These are phyloP conservation scores for Obelidium mucronatum DNA, from an alignment of 192 early-diverging fungal genomes.

Conservation along the genomic window DNA sequence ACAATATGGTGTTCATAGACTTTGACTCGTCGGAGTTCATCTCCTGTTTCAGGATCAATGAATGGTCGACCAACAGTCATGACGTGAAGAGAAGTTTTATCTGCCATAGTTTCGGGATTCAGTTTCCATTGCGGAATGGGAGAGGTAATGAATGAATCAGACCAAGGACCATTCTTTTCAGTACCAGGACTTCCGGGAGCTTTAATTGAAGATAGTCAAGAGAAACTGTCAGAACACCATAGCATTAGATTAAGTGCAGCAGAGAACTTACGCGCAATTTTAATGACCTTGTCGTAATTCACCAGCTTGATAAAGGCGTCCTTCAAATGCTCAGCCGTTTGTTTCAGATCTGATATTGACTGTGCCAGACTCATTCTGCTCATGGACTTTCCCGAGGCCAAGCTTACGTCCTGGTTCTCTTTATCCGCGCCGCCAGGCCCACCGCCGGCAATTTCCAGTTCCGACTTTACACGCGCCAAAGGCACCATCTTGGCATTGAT, in stretches of 20 bases:
- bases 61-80: conserved; percentile 13
- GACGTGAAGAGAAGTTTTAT: background rate
- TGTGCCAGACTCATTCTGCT: background rate
- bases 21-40: conserved; percentile 8
- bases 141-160: background rate
- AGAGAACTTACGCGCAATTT: too few relatives aligned
- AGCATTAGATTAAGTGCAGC: too few relatives aligned
- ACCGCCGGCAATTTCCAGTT: too few relatives aligned
- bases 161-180: conserved; percentile 15
- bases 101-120: background rate
- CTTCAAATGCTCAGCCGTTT: conserved; percentile 9
- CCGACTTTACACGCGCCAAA: too few relatives aligned
- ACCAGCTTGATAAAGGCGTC: conserved; percentile 13
- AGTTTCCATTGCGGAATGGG: conserved; percentile 14
- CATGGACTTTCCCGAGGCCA: too few relatives aligned
- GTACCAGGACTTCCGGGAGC: background rate
- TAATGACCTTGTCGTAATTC: conserved; percentile 3
- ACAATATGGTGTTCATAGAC: conserved; percentile 8
- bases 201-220: too few relatives aligned
- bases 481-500: too few relatives aligned
- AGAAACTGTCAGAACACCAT: too few relatives aligned
- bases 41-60: conserved; percentile 5
- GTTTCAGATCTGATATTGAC: background rate
- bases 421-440: too few relatives aligned
- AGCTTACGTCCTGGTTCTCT: too few relatives aligned